Percentiles rank a stretch among this genome's conserved stretches.
Conservation (phyloP, 805 yeast species). For the Suhomyces sp. region DNA sequence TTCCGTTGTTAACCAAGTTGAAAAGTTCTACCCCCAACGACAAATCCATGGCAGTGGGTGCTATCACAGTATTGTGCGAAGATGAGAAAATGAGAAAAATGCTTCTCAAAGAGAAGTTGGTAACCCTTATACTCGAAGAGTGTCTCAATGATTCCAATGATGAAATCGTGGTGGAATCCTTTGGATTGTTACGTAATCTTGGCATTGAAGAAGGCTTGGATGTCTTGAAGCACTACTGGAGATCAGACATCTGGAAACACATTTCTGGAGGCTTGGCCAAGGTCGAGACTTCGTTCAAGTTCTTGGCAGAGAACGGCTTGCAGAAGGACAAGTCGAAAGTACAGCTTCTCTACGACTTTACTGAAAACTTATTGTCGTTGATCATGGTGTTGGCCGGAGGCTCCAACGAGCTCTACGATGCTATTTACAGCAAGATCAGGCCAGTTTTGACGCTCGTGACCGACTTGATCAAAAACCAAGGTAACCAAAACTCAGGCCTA, state of each 20-base stretch:
- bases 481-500: constrained; percentile 16
- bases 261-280: constrained; percentile 53
- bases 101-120: constrained; percentile 68
- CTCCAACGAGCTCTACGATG: constrained; percentile 47
- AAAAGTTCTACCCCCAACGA: constrained; percentile 66
- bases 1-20: constrained; percentile 67
- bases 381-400: constrained; percentile 63
- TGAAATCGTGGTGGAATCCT: constrained; percentile 76
- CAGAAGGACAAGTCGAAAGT: constrained; percentile 41
- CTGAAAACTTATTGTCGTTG: constrained; percentile 72
- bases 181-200: constrained; percentile 76
- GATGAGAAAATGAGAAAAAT: constrained; percentile 60
- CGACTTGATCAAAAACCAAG: constrained; percentile 34
- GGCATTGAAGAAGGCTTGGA: constrained; percentile 88
- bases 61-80: constrained; percentile 69
- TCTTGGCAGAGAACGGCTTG: constrained; percentile 25
- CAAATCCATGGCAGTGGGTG: constrained; percentile 70
- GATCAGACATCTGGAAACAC: constrained; percentile 70
- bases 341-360: constrained; percentile 56
- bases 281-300: constrained; percentile 47
- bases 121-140: constrained; percentile 61
- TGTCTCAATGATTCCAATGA: constrained; percentile 63
- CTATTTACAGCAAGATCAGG: constrained; percentile 46
- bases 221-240: constrained; percentile 68
- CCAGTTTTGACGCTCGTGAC: constrained; percentile 37